A percentile compares a stretch with the other conserved stretches of the same genome.
Evolutionary conservation across 257 asterid genomes (phyloP).

Genomic region (Scutellaria galericulata): DNA sequence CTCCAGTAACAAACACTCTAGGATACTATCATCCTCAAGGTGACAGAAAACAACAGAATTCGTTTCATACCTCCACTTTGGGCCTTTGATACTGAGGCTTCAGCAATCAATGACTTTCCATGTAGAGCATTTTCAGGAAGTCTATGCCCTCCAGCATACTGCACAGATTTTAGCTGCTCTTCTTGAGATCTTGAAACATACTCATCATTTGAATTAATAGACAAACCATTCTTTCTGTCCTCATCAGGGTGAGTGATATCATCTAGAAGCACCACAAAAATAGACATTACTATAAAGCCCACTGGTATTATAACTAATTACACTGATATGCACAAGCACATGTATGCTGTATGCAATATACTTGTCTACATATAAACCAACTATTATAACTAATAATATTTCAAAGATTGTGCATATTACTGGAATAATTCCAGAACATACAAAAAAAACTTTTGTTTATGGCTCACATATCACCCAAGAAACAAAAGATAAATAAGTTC

Average conservation of each 20-base stretch:
- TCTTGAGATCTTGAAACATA: slow-evolving; percentile 45
- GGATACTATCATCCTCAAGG: slow-evolving; percentile 23
- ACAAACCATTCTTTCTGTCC: slow-evolving; percentile 42
- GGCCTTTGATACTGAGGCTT: slow-evolving; percentile 39
- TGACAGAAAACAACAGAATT: slow-evolving; percentile 29
- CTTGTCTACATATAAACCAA: not conserved
- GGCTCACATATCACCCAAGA: slow-evolving; percentile 2
- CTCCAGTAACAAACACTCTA: not conserved
- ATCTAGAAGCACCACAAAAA: slow-evolving; percentile 59
- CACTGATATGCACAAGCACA: not conserved
- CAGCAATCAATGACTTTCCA: slow-evolving; percentile 29
- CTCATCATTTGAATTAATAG: slow-evolving; percentile 38
- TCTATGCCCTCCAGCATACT: slow-evolving; percentile 39
- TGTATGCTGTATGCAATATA: slow-evolving; percentile 5
- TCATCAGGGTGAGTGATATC: slow-evolving; percentile 79
- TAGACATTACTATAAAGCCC: slow-evolving; percentile 30
- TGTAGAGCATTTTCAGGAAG: slow-evolving; percentile 35
- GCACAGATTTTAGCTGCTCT: slow-evolving; percentile 40
- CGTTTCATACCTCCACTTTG: slow-evolving; percentile 54
- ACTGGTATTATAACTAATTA: slow-evolving; percentile 15
- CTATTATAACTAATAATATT: not conserved
- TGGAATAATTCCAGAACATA: slow-evolving; percentile 18
- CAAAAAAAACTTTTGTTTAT: not conserved
- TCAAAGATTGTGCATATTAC: slow-evolving; percentile 20
- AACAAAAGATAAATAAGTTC: not conserved